Evolutionary conservation across 148 eudicot genomes (phyloP), one percentile per base, ranked within the genome.

Genomic region (Rheum nobile): DNA sequence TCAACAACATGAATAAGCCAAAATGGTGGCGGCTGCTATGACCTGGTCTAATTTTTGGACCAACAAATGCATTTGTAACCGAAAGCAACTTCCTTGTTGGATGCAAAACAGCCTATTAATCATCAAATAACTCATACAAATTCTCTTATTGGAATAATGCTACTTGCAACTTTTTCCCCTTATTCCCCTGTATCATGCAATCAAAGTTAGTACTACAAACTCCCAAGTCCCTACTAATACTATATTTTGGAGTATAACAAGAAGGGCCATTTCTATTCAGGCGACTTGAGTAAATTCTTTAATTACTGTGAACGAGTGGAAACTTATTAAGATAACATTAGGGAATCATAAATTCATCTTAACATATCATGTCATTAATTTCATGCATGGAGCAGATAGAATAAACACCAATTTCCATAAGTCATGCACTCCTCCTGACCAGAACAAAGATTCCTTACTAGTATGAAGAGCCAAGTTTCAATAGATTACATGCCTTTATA

Each of bases 1-100:
- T 65, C 70, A 32, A 32, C 41, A 32, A 28, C 0, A 21, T 28
- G 70, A 65, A 65, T 16, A 65, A 34, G 21, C 70, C 41, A 65
- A 65, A 65, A 65, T 17, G 39, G 39, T 16, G 41, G 70, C 41
- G 38, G 70, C 70, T 32, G 70, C 70, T 32, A 65, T 17, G 70
- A 65, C 38, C 70, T 16, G 39, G 70, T 65, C 70, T 37, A 65
- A 0, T 32, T 14, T 65, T 31, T 65, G 70, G 70, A 34, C 39
- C 70, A 32, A 32, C 41, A 31, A 65, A 22, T 32, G 17, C 70
- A 31, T 28, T 61, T 61, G 67, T 5, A 61, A 41, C 39, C 6
- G 39, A 37, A 37, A n/a, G 70, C 21, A 65, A 34, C 70, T 65
- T 65, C 41, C 41, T 17, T 32, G 70, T 65, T 16, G 38, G 41